Conservation (phyloP, 225 moss, liverwort and hornwort genomes). For the Asterella californica region DNA sequence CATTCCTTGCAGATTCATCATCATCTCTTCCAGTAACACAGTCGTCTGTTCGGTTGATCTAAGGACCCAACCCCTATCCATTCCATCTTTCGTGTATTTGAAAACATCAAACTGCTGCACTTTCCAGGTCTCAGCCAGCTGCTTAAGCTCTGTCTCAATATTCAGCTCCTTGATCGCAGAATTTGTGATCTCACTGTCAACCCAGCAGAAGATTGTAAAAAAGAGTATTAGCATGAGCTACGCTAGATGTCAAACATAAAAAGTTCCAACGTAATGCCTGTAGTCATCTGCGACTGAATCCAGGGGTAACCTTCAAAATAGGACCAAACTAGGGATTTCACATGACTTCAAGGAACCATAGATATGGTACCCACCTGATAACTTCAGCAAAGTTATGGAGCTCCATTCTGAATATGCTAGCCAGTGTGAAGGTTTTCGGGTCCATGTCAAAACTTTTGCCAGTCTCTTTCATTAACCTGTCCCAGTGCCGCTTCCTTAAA, state of each 20-base stretch:
- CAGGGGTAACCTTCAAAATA: background rate
- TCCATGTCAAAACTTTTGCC: constrained; percentile 87
- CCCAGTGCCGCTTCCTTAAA: constrained; percentile 78
- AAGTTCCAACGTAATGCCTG: background rate
- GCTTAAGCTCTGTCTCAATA: constrained; percentile 76
- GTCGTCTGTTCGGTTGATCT: constrained; percentile 52
- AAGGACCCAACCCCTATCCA: constrained; percentile 70
- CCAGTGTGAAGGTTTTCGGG: constrained; percentile 82
- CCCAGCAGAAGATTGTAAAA: background rate
- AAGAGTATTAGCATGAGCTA: background rate
- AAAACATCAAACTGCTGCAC: constrained; percentile 67
- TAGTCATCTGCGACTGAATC: background rate
- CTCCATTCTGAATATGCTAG: constrained; percentile 83
- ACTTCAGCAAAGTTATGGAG: constrained; percentile 67
- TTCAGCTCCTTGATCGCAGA: constrained; percentile 77
- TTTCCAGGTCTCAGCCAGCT: constrained; percentile 66
- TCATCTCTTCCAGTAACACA: constrained; percentile 73
- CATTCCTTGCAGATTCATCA: constrained; percentile 81
- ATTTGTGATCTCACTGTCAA: constrained; percentile 70
- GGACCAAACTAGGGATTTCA: background rate
- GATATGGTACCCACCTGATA: constrained; percentile 44
- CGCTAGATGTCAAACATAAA: background rate
- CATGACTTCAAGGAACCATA: background rate
- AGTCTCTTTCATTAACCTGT: constrained; percentile 76
- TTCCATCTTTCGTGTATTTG: constrained; percentile 64